Conservation (phyloP, 2,329 filamentous ascomycete species). For the Lasiodiplodia sp. region DNA sequence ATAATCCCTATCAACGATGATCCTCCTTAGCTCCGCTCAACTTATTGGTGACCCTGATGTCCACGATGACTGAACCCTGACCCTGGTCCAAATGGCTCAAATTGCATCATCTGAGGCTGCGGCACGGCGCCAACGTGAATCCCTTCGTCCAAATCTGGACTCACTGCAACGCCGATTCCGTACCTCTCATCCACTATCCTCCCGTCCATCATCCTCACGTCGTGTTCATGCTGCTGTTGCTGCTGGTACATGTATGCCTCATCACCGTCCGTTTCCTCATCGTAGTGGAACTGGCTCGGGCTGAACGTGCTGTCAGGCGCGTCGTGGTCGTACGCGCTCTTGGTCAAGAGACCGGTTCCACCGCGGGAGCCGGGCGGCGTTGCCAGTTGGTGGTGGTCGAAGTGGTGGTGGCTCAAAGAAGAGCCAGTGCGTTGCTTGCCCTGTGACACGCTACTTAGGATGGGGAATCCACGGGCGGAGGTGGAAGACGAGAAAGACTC, state of each 20-base stretch:
- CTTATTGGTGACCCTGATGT: neutral
- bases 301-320: conserved; percentile 59
- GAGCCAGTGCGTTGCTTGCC: conserved; percentile 14
- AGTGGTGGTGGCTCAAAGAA: conserved; percentile 1
- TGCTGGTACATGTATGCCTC: neutral
- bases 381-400: conserved; percentile 29
- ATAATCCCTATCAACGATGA: neutral
- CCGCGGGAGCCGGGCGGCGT: conserved; percentile 36
- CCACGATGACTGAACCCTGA: neutral
- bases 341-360: conserved; percentile 54
- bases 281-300: conserved; percentile 32
- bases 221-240: neutral
- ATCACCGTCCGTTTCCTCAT: conserved; percentile 1
- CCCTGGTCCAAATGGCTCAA: conserved; percentile 24
- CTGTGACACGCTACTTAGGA: conserved; percentile 38
- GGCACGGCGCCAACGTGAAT: conserved; percentile 18
- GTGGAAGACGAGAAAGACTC: conserved; percentile 41
- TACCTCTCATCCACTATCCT: neutral
- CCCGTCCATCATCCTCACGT: neutral
- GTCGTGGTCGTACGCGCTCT: conserved; percentile 66
- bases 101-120: neutral
- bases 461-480: conserved; percentile 13
- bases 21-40: neutral
- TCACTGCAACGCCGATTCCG: conserved; percentile 22
- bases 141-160: conserved; percentile 8